Conservation (phyloP, 2,329 filamentous ascomycete genomes). For the Microsporum ferrugineum region DNA sequence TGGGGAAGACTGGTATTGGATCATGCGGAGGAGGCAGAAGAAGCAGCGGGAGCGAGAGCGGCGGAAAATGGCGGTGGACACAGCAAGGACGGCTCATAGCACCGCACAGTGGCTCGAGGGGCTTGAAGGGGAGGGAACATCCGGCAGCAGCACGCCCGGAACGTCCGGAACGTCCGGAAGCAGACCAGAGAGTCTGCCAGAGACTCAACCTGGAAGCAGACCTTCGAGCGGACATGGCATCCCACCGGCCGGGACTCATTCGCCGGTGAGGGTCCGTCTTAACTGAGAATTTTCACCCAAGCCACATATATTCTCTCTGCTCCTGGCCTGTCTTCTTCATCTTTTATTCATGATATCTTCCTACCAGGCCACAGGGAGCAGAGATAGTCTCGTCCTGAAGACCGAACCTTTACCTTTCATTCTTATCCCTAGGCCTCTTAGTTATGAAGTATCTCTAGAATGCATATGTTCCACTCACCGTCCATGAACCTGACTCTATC, state of each 20-base stretch:
- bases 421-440: background rate
- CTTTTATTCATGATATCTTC: background rate
- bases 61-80: background rate
- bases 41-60: background rate
- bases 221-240: background rate
- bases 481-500: background rate
- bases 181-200: background rate
- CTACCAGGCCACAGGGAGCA: background rate
- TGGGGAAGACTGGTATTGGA: conserved; percentile 3
- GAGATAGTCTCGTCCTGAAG: background rate
- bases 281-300: background rate
- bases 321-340: background rate
- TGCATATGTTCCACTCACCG: background rate
- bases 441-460: background rate
- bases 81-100: background rate
- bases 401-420: background rate
- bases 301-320: background rate
- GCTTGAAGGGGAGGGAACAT: background rate
- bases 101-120: background rate
- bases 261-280: background rate
- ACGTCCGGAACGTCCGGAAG: background rate
- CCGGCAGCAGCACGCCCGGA: conserved; percentile 1
- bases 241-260: background rate
- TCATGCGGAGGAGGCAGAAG: conserved; percentile 1
- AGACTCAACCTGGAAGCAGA: background rate